These are phyloP conservation scores for Verticillium tricorpus DNA, from an alignment of 2,329 filamentous ascomycete species.

Conservation along the genomic window DNA sequence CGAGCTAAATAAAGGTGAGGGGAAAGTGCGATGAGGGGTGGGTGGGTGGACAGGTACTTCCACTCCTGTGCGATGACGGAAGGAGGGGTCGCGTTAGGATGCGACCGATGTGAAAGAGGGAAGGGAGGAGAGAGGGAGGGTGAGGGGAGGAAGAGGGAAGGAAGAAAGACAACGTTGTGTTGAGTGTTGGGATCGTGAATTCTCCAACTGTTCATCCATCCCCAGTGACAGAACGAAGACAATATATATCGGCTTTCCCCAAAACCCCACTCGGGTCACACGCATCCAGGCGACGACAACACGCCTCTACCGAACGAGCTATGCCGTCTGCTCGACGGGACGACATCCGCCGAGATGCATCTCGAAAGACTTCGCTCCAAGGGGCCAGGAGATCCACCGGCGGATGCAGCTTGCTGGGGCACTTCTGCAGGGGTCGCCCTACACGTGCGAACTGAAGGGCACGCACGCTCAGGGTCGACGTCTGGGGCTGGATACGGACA, in stretches of 20 bases:
- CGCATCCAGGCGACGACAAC: not conserved
- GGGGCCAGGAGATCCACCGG: not conserved
- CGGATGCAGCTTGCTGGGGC: not conserved
- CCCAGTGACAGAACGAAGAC: not conserved
- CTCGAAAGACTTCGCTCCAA: slow-evolving; percentile 14
- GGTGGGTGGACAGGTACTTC: not conserved
- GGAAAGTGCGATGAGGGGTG: not conserved
- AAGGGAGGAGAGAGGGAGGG: not conserved
- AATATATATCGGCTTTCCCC: not conserved
- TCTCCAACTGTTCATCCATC: not conserved
- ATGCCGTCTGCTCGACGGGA: slow-evolving; percentile 11
- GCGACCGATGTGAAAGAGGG: no score
- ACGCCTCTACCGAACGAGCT: not conserved
- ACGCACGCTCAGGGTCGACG: not conserved
- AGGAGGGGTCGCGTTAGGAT: not conserved
- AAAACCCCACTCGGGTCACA: not conserved
- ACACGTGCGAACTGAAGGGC: not conserved
- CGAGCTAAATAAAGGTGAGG: not conserved
- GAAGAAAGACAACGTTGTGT: not conserved
- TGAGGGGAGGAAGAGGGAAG: not conserved
- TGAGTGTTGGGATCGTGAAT: not conserved
- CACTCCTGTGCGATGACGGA: not conserved
- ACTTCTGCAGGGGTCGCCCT: not conserved
- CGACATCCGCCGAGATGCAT: slow-evolving; percentile 16
- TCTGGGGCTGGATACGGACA: not conserved